Evolutionary conservation across 2,329 filamentous ascomycete species (phyloP), one percentile per base, ranked within the genome.

Genomic region (Aplosporella prunicola): DNA sequence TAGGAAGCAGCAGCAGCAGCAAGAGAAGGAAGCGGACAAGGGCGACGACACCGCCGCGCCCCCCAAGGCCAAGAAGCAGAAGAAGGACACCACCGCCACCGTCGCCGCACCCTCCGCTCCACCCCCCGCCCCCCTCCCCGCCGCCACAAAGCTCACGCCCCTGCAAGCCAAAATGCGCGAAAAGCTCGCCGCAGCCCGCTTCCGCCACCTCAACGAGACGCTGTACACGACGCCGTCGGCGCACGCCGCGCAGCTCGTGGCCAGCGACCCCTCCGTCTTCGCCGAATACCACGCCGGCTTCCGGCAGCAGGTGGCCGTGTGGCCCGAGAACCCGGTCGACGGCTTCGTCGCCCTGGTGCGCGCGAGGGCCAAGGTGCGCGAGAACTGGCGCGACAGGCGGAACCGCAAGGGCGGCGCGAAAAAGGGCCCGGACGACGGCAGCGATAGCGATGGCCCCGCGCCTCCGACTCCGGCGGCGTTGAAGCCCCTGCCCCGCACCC

Each of bases 271-370:
- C 0, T 85, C 93, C 55, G 88, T 96, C 72, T 98, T 96, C 64
- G 72, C 77, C 48, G 88, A 96, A 63, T 98, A 98, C 62, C 91
- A 98, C 64, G 81, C 87, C 43, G 91, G 91, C 22, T 98, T 98
- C 71, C 82, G 88, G 1, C 83, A 88, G 36, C 91, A 98, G 64
- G 91, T 96, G 42, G 80, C 85, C 53, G 82, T 88, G 2, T 98
- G 91, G 91, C 91, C 91, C 6, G 84, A 89, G 55, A 98, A 98
- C 62, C 91, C 91, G 0, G 86, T 98, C 31, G 84, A 95, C 58
- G 76, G 74, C 41, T 96, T 93, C 64, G 79, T 95, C 46, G 56
- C 65, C 18, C 72, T 80, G 34, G 77, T 96, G 46, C 71, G 77
- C 39, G 56, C 63, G 11, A 76, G 89, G n/a, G 85, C 73, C 14